Conservation (phyloP, 805 yeast genomes). For the Phaffomyces thermotolerans region DNA sequence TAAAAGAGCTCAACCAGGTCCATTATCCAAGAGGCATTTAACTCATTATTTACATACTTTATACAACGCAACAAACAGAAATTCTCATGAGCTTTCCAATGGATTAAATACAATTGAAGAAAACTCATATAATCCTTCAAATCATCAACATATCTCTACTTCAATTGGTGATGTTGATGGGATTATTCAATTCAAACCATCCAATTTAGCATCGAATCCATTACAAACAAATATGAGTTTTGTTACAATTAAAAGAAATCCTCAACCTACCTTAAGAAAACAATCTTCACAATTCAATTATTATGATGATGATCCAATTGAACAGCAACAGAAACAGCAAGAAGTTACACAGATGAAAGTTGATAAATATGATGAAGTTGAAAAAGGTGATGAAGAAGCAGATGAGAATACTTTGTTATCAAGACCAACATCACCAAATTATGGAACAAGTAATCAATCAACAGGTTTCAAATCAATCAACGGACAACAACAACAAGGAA, state of each 20-base stretch:
- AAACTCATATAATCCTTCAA: neutral
- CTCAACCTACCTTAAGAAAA: slow-evolving; percentile 20
- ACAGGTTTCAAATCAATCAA: slow-evolving; percentile 1
- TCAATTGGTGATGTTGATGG: slow-evolving; percentile 7
- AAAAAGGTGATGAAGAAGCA: neutral
- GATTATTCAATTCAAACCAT: slow-evolving; percentile 25
- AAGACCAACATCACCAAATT: slow-evolving; percentile 16
- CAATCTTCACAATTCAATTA: slow-evolving; percentile 12
- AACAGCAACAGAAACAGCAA: slow-evolving; percentile 7
- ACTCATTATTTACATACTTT: slow-evolving; percentile 61
- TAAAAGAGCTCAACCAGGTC: slow-evolving; percentile 71
- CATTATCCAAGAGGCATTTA: slow-evolving; percentile 60
- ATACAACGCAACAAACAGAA: slow-evolving; percentile 39
- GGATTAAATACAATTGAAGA: neutral
- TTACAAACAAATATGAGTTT: slow-evolving; percentile 55
- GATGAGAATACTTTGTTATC: slow-evolving; percentile 4
- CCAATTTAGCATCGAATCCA: slow-evolving; percentile 64
- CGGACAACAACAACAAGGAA: neutral
- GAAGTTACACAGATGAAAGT: slow-evolving; percentile 2
- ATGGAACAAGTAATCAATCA: slow-evolving; percentile 12
- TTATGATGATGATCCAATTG: slow-evolving; percentile 15
- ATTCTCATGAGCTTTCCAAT: slow-evolving; percentile 30
- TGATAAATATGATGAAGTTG: neutral
- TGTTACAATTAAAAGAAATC: slow-evolving; percentile 61
- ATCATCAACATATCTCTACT: neutral